Evolutionary conservation across 2,329 filamentous ascomycete species (phyloP).

Genomic region (Colletotrichum chlorophyti): DNA sequence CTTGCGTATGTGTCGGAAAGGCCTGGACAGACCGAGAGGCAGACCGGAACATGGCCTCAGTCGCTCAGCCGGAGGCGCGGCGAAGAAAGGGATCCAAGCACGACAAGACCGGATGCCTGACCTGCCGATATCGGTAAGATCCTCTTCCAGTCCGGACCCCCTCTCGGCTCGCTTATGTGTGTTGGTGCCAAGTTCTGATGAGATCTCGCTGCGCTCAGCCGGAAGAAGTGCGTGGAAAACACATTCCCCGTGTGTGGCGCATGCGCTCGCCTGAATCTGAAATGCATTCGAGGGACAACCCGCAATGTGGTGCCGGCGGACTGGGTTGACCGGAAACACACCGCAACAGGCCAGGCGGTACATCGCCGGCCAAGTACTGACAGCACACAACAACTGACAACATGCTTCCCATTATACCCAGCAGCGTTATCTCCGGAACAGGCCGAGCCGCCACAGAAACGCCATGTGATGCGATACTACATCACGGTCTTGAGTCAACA

Average conservation of each 20-base stretch:
- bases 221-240: constrained; percentile 30
- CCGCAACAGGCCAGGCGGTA: neutral
- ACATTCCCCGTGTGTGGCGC: constrained; percentile 26
- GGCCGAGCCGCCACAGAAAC: constrained; percentile 13
- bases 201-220: neutral
- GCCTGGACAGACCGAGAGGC: neutral
- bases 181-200: constrained; percentile 3
- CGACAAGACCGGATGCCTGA: constrained; percentile 29
- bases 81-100: constrained; percentile 29
- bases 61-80: constrained; percentile 3
- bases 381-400: neutral
- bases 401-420: neutral
- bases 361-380: no score
- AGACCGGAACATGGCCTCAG: neutral
- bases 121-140: constrained; percentile 30
- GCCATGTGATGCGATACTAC: constrained; percentile 22
- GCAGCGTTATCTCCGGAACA: neutral
- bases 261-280: constrained; percentile 26
- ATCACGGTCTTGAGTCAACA: constrained; percentile 22
- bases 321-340: constrained; percentile 16
- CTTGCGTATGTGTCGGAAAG: neutral
- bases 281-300: constrained; percentile 22
- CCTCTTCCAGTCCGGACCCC: neutral
- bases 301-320: constrained; percentile 24
- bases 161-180: neutral